Conservation (phyloP, 1,284 basidiomycete species). For the Cutaneotrichosporon sp. region DNA sequence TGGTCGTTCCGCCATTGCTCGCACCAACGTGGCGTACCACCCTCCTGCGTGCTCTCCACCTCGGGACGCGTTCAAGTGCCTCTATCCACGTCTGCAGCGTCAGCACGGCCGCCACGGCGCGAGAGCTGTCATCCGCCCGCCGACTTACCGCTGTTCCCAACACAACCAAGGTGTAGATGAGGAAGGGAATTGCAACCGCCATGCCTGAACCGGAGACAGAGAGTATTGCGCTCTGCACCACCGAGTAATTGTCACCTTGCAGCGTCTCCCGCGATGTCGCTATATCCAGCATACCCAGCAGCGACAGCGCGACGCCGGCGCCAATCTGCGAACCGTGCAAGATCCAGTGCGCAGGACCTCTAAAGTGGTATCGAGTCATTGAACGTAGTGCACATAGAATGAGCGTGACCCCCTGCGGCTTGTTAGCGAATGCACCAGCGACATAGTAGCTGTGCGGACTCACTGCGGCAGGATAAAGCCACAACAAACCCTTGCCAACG, state of each 20-base stretch:
- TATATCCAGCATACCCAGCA: constrained; percentile 19
- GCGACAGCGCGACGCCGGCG: constrained; percentile 15
- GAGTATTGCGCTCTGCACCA: no score
- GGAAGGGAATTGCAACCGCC: neutral
- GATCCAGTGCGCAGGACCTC: constrained; percentile 9
- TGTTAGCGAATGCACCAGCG: no score
- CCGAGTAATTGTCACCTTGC: neutral
- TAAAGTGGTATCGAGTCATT: constrained; percentile 19
- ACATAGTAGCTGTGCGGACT: neutral
- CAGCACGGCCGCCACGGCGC: no score
- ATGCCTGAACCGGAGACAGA: neutral
- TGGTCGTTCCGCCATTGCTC: no score
- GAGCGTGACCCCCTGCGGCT: constrained; percentile 12
- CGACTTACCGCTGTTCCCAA: no score
- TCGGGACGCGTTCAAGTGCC: neutral
- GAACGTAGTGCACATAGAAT: constrained; percentile 23
- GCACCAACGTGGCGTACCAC: no score
- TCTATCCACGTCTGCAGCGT: no score
- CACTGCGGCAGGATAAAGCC: constrained; percentile 1
- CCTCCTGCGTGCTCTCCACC: neutral
- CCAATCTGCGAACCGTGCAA: constrained; percentile 14
- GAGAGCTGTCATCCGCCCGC: no score
- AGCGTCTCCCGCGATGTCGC: no score
- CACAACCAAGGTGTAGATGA: no score
- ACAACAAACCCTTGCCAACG: neutral